These are phyloP conservation scores for Amoebophrya sp. DNA, from an alignment of 169 alveolate genomes.

Conservation along the genomic window DNA sequence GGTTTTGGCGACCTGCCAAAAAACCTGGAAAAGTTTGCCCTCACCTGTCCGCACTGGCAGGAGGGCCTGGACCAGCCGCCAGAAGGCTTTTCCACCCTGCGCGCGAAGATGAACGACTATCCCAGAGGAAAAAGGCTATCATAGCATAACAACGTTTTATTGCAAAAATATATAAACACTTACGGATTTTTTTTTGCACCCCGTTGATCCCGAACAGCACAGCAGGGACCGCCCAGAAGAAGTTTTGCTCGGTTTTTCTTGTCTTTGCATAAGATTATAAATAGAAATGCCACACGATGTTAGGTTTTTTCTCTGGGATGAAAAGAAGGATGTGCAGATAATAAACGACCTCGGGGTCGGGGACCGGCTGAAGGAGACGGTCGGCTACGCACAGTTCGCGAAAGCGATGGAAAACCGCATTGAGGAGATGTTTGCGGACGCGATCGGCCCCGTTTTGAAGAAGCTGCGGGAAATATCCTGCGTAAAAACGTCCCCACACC, in stretches of 20 bases:
- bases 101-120: neutral
- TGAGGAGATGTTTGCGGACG: conserved; percentile 29
- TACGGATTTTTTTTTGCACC: too few relatives aligned
- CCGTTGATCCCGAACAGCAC: too few relatives aligned
- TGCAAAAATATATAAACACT: too few relatives aligned
- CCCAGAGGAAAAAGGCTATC: too few relatives aligned
- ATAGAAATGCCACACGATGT: too few relatives aligned
- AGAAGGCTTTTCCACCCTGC: neutral
- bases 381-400: conserved; percentile 25
- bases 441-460: conserved; percentile 29
- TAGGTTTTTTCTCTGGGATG: too few relatives aligned
- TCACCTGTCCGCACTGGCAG: conserved; percentile 52
- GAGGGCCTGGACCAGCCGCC: conserved; percentile 23
- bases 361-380: neutral
- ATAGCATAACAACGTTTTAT: too few relatives aligned
- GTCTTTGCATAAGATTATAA: too few relatives aligned
- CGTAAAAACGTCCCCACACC: too few relatives aligned
- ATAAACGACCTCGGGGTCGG: neutral
- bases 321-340: neutral
- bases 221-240: too few relatives aligned
- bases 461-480: neutral
- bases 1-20: conserved; percentile 52
- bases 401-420: conserved; percentile 34
- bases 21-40: conserved; percentile 40
- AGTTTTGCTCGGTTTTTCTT: too few relatives aligned